A percentile compares a stretch with the other conserved stretches of the same genome.
Conservation (phyloP, 805 yeast species). For the Metschnikowia reukaufii region DNA sequence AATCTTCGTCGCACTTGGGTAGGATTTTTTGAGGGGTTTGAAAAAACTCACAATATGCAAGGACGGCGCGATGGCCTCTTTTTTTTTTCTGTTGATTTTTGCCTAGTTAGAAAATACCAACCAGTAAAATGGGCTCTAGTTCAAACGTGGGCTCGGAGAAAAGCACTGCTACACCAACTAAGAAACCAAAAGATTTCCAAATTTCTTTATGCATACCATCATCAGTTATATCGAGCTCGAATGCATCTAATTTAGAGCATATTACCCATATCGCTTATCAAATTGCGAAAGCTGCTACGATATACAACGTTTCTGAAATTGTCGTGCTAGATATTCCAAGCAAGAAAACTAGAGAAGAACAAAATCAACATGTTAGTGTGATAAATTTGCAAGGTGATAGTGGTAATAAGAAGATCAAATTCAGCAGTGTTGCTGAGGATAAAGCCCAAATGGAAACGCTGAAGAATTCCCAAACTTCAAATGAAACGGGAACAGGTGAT, state of each 20-base stretch:
- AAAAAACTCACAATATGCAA: conserved; percentile 2
- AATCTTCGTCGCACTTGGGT: not conserved
- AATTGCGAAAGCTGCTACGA: conserved; percentile 71
- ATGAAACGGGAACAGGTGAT: conserved; percentile 12
- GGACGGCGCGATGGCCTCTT: conserved; percentile 2
- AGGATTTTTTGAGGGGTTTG: no score
- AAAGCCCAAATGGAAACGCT: conserved; percentile 17
- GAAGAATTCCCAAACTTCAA: conserved; percentile 11
- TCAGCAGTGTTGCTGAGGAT: conserved; percentile 32
- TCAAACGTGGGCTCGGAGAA: not conserved
- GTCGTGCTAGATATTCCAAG: conserved; percentile 60
- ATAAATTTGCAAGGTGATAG: conserved; percentile 24
- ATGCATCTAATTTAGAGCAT: conserved; percentile 69
- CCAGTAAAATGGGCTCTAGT: not conserved
- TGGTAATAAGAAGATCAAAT: conserved; percentile 33
- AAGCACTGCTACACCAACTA: not conserved
- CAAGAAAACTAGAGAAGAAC: conserved; percentile 18
- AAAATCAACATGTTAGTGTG: conserved; percentile 20
- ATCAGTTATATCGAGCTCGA: conserved; percentile 50
- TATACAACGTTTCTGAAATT: conserved; percentile 71
- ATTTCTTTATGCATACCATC: conserved; percentile 74
- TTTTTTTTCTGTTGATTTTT: not conserved
- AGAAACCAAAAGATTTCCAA: conserved; percentile 1
- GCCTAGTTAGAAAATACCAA: not conserved
- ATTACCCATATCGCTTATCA: conserved; percentile 74